These are phyloP conservation scores for Kodamaea derodonti DNA, from an alignment of 1,139 yeast species.

Conservation along the genomic window DNA sequence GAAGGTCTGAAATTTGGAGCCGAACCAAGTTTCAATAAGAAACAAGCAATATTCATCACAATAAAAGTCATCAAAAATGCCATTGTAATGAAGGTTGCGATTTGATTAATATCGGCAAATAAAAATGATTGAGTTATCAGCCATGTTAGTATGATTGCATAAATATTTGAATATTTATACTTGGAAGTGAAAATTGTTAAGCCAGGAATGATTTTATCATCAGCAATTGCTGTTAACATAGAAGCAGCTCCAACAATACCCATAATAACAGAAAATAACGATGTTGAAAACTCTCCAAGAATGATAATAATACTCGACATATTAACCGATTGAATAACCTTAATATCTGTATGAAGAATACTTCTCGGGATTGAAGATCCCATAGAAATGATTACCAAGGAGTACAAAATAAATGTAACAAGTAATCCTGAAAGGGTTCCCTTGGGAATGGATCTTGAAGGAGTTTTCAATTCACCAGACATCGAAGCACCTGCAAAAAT, in stretches of 20 bases:
- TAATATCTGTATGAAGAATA: slow-evolving; percentile 70
- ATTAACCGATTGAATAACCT: slow-evolving; percentile 78
- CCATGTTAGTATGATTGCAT: slow-evolving; percentile 67
- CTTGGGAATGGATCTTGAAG: slow-evolving; percentile 82
- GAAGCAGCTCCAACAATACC: slow-evolving; percentile 95
- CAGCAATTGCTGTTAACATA: slow-evolving; percentile 83
- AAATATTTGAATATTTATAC: slow-evolving; percentile 40
- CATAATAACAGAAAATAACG: slow-evolving; percentile 86
- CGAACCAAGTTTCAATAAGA: slow-evolving; percentile 76
- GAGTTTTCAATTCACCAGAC: slow-evolving; percentile 90
- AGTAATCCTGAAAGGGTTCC: slow-evolving; percentile 84
- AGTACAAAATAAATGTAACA: slow-evolving; percentile 70
- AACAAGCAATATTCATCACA: slow-evolving; percentile 90
- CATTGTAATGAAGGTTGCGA: slow-evolving; percentile 95
- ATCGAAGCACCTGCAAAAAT: slow-evolving; percentile 98
- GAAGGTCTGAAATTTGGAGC: slow-evolving; percentile 98
- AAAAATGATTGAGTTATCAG: slow-evolving; percentile 75
- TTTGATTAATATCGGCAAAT: slow-evolving; percentile 86
- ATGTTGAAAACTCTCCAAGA: slow-evolving; percentile 87
- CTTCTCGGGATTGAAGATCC: slow-evolving; percentile 79
- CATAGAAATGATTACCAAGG: slow-evolving; percentile 72
- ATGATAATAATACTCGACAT: slow-evolving; percentile 66
- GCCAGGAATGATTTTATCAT: slow-evolving; percentile 82
- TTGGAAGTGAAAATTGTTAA: slow-evolving; percentile 51
- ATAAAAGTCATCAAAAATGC: slow-evolving; percentile 94